Conservation (phyloP, 2,329 filamentous ascomycete species). For the Hypomyces rosellus region DNA sequence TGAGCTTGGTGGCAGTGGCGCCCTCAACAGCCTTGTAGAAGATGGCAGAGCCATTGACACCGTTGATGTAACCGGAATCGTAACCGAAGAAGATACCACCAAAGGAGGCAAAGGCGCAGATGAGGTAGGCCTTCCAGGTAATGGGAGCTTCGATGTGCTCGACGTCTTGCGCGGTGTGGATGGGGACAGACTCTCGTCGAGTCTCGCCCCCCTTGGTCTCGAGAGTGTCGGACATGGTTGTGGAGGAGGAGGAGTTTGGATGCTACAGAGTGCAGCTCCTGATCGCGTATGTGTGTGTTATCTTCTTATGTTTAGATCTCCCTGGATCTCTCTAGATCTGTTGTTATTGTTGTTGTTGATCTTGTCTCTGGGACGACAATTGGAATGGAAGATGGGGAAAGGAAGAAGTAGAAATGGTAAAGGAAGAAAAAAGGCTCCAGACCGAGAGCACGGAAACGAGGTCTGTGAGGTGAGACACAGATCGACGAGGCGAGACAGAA, state of each 20-base stretch:
- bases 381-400: not conserved
- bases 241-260: not conserved
- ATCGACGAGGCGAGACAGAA: conserved; percentile 15
- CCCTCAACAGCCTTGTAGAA: conserved; percentile 50
- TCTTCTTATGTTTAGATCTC: not conserved
- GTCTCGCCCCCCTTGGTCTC: conserved; percentile 16
- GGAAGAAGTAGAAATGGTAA: not conserved
- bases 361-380: not conserved
- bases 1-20: conserved; percentile 26
- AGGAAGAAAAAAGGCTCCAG: conserved; percentile 8
- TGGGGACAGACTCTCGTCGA: conserved; percentile 23
- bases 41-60: conserved; percentile 47
- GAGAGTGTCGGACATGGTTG: conserved; percentile 19
- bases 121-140: conserved; percentile 61
- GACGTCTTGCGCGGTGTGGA: conserved; percentile 44
- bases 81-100: conserved; percentile 75
- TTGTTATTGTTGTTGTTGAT: not conserved
- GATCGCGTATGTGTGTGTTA: not conserved
- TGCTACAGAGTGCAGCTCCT: not conserved
- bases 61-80: conserved; percentile 70
- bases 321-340: not conserved
- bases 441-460: conserved; percentile 8
- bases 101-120: conserved; percentile 65
- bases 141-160: conserved; percentile 60
- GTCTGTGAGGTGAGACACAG: conserved; percentile 16